phyloP scores from a whole-genome alignment of 2,329 filamentous ascomycete genomes.

The Verticillium alfalfae region DNA sequence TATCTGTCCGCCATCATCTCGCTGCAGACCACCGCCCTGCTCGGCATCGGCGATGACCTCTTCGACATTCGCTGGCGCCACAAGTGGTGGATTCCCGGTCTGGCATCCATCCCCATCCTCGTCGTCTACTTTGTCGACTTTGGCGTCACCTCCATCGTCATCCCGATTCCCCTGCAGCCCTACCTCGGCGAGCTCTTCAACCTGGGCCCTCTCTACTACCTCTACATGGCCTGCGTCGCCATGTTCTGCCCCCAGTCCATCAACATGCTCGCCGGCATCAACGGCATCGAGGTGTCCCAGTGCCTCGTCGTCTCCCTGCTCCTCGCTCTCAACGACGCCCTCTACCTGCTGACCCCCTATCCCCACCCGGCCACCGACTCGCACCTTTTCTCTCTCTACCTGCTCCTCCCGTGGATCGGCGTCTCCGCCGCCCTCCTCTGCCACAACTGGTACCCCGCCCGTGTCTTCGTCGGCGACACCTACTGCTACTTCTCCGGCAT shows the following conservation, averaged over 20 bases:
- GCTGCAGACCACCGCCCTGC: slow-evolving; percentile 81
- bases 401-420: slow-evolving; percentile 88
- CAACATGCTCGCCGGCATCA: slow-evolving; percentile 99
- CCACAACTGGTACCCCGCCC: slow-evolving; percentile 95
- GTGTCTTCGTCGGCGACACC: slow-evolving; percentile 95
- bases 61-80: slow-evolving; percentile 99
- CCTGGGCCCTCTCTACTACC: slow-evolving; percentile 79
- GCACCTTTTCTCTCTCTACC: slow-evolving; percentile 92
- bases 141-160: slow-evolving; percentile 90
- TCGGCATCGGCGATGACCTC: slow-evolving; percentile 91
- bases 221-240: slow-evolving; percentile 92
- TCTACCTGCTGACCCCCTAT: slow-evolving; percentile 80
- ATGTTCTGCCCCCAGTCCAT: slow-evolving; percentile 99
- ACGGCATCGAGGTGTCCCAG: slow-evolving; percentile 94
- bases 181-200: slow-evolving; percentile 84
- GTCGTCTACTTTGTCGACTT: slow-evolving; percentile 99
- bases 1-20: slow-evolving; percentile 93
- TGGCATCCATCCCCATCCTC: slow-evolving; percentile 87
- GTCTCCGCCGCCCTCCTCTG: slow-evolving; percentile 80
- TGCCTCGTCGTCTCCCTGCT: slow-evolving; percentile 84
- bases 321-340: slow-evolving; percentile 76
- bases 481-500: slow-evolving; percentile 99
- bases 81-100: slow-evolving; percentile 95
- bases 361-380: slow-evolving; percentile 93
- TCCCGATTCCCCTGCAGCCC: slow-evolving; percentile 77